Base-by-base conservation (phyloP, 768 basidiomycete species). In the Cubamyces lactineus region DNA sequence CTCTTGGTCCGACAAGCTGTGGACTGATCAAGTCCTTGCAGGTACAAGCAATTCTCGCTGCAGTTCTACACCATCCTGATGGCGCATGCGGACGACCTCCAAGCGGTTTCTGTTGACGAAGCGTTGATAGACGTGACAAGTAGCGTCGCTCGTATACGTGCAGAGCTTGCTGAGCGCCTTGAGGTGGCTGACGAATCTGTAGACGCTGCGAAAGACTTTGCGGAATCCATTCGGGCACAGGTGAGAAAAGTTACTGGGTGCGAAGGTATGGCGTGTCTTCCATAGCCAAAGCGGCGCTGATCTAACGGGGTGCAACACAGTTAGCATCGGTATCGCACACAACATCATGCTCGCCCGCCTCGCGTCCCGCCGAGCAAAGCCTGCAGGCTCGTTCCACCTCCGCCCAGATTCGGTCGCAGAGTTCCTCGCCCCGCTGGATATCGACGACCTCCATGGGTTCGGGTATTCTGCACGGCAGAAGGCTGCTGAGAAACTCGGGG, bases 71-170 rank as follows among this genome's bases (percentile, higher is more conserved):
- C 91, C 5, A 90, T 97, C 56, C 81, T 98, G 34, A 92, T 98
- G 87, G 78, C 83, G 0, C 86, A 91, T 69, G 92, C 94, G 23
- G 93, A 97, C 68, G 93, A 95, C 66, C 79, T 98, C 2, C 89
- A 98, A 75, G 95, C 96, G 1, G 96, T 98, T 16, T 96, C 94
- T 1, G 92, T 98, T 5, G 97, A 99, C 63, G 97, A 99, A 72
- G 96, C 94, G 0, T 81, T 98, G 23, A 86, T 98, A 62, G 96
- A 98, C 59, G 92, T 96, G 16, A 88, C 92, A 0, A 81, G 76
- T 4, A 78, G 81, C 0, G 82, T 91, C 42, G 78, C 76, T 13
- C 80, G 74, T 42, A 72, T 73, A 61, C 64, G 66, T 7, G 55
- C 62, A 1, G 66, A 64, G 42, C 59, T 70, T 77, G 62, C 71